Evolutionary conservation across 768 basidiomycete species (phyloP).

Genomic region (Leccinum truebloodii): DNA sequence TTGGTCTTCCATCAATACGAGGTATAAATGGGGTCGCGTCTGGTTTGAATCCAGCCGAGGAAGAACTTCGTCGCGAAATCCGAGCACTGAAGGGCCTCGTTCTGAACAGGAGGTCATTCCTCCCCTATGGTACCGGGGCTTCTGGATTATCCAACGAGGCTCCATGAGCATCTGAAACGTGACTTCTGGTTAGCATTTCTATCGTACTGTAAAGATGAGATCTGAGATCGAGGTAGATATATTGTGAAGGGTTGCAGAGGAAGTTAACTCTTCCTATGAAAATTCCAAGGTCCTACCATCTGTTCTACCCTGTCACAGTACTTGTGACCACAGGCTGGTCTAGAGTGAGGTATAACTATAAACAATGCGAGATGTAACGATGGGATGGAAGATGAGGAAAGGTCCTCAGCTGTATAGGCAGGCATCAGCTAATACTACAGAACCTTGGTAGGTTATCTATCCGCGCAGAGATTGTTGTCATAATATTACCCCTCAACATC

Average conservation of each 20-base stretch:
- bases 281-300: not conserved
- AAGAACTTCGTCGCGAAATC: conserved; percentile 73
- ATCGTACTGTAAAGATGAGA: not conserved
- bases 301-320: not conserved
- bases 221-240: not conserved
- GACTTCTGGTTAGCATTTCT: not conserved
- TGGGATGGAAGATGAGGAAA: not conserved
- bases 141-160: conserved; percentile 11
- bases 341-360: not conserved
- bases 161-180: conserved; percentile 3
- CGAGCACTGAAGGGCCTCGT: conserved; percentile 78
- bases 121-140: conserved; percentile 5
- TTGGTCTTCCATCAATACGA: conserved; percentile 21
- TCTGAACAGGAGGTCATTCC: conserved; percentile 59
- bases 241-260: not conserved
- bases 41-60: conserved; percentile 40
- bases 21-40: conserved; percentile 17
- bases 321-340: not conserved
- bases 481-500: conserved; percentile 35
- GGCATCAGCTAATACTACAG: conserved; percentile 1
- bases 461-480: not conserved
- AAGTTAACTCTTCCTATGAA: not conserved
- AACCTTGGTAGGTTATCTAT: not conserved
- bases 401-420: too few species aligned
- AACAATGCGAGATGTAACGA: not conserved